Conservation (phyloP, 805 yeast species). For the Saturnispora halmiae region DNA sequence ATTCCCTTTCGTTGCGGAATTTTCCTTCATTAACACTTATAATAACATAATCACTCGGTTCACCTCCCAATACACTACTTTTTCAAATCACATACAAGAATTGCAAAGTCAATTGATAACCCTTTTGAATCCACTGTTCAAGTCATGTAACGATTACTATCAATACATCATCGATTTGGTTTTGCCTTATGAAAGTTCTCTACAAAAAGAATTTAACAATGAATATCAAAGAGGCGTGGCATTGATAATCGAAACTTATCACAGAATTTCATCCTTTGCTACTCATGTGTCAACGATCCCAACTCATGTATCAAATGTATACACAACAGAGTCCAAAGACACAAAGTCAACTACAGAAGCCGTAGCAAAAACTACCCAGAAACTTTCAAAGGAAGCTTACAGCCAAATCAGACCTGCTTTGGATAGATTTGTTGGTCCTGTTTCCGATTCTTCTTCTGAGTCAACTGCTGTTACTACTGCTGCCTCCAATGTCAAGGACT, state of each 20-base stretch:
- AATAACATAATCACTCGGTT: background rate
- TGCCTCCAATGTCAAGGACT: too few species aligned
- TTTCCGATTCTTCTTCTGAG: slow-evolving; percentile 10
- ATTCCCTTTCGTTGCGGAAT: slow-evolving; percentile 24
- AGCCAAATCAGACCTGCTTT: slow-evolving; percentile 27
- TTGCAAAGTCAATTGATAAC: too few species aligned
- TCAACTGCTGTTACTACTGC: too few species aligned
- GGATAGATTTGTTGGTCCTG: slow-evolving; percentile 20
- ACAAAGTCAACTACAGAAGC: slow-evolving; percentile 26
- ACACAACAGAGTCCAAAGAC: slow-evolving; percentile 24
- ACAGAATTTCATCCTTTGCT: slow-evolving; percentile 24
- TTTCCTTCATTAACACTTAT: slow-evolving; percentile 6
- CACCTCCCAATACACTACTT: too few species aligned
- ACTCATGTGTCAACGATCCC: slow-evolving; percentile 23
- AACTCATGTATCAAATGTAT: slow-evolving; percentile 26
- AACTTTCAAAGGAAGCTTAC: slow-evolving; percentile 30
- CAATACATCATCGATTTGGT: slow-evolving; percentile 22
- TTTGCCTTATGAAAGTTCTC: slow-evolving; percentile 18
- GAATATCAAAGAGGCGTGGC: slow-evolving; percentile 24
- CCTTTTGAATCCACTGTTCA: slow-evolving; percentile 21
- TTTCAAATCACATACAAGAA: too few species aligned
- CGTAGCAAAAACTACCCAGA: slow-evolving; percentile 30
- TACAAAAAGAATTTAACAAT: slow-evolving; percentile 10
- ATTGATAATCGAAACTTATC: slow-evolving; percentile 22
- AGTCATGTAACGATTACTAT: slow-evolving; percentile 25